These are phyloP conservation scores for Coemansia asiatica DNA, from an alignment of 192 early-diverging fungal genomes.

Conservation along the genomic window DNA sequence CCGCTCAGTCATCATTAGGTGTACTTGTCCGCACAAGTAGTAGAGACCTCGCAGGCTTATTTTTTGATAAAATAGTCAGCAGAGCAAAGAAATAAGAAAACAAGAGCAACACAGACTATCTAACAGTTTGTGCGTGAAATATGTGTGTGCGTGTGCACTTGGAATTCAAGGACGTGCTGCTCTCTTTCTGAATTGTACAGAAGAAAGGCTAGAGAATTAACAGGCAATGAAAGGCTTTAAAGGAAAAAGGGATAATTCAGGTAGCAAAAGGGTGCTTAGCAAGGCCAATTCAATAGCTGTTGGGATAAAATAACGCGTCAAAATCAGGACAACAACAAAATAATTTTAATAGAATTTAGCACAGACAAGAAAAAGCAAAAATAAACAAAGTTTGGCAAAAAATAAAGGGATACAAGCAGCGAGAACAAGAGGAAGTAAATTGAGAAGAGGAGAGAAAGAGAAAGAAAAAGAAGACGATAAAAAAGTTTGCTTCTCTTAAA, in stretches of 20 bases:
- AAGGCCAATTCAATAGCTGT: not conserved
- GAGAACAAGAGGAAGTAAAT: not conserved
- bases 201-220: not conserved
- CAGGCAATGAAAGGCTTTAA: not conserved
- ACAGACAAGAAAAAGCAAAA: not conserved
- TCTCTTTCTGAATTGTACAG: not conserved
- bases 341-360: not conserved
- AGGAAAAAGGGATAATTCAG: not conserved
- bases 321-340: not conserved
- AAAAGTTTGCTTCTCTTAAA: no score
- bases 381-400: not conserved
- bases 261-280: not conserved
- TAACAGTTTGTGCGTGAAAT: no score
- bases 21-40: not conserved
- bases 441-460: no score
- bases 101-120: no score
- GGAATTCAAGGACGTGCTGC: not conserved
- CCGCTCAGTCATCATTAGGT: slow-evolving; percentile 53
- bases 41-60: not conserved
- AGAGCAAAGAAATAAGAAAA: not conserved
- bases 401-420: not conserved
- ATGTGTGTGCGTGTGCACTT: not conserved
- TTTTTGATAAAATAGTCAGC: not conserved
- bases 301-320: slow-evolving; percentile 4
- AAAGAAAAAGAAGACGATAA: no score